Base-by-base conservation (phyloP, 306 rosid species). In the Fragaria nilgerrensis region DNA sequence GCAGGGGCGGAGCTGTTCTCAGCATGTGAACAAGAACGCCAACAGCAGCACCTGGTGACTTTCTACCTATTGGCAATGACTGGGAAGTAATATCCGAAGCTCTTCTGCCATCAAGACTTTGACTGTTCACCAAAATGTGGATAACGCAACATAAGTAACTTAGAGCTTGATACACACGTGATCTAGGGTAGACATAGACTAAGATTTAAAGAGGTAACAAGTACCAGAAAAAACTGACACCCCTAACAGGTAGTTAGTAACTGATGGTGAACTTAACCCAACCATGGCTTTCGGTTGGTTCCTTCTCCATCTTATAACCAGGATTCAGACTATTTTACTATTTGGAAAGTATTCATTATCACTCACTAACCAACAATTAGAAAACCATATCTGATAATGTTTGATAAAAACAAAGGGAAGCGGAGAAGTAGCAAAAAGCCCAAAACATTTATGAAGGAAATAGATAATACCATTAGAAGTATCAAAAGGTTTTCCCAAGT, bases 21-120 rank as follows among this genome's bases (percentile, higher is more conserved):
- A 95, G 87, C 97, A 92, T 89, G 29, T 75, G 84, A 58, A 92
- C 97, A 75, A 95, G 92, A 5, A 72, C 89, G 44, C 99, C 99
- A 17, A 95, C 91, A 45, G 96, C 96, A 65, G 99, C 97, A 47
- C 86, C 90, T 50, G 89, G 95, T 39, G 99, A 95, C 82, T 88
- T 92, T 65, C 88, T 83, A 25, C 80, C 75, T 3, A 91, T 90
- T 80, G 90, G 84, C 64, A 83, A 73, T 72, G 91, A 90, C 56
- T 91, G 92, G 9, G 87, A 87, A 81, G 79, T 48, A 49, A 67
- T 53, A 32, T 88, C 96, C 0, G 81, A 73, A 44, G 80, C 68
- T 65, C 65, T 78, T 79, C 49, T 90, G 61, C 89, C 85, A 32
- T 78, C 83, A 2, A 37, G 78, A 79, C 75, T 87, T 53, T 77